Evolutionary conservation across 2,329 filamentous ascomycete genomes (phyloP).

Genomic region (Fusarium scirpi): DNA sequence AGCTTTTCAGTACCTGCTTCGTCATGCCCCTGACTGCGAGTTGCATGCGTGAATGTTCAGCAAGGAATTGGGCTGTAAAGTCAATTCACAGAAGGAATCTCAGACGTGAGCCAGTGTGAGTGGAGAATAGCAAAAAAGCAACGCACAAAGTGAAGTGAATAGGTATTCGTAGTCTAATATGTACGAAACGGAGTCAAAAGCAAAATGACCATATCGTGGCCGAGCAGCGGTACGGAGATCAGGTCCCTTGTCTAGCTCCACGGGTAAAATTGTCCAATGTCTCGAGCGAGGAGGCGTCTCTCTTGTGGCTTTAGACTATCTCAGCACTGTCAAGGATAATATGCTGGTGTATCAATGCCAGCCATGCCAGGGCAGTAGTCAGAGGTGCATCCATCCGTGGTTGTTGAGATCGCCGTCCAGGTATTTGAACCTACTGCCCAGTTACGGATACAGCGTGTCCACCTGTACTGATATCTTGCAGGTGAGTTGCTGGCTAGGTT

Average conservation of each 20-base stretch:
- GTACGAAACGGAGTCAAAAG: constrained; percentile 13
- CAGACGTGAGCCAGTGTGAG: constrained; percentile 8
- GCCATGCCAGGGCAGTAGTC: not conserved
- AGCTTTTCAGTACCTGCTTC: not conserved
- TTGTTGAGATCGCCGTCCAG: constrained; percentile 1
- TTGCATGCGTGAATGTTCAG: not conserved
- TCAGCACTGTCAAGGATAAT: constrained; percentile 27
- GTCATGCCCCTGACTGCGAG: too few species aligned
- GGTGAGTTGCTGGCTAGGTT: constrained; percentile 3
- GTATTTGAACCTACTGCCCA: not conserved
- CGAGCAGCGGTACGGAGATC: constrained; percentile 16
- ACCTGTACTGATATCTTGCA: not conserved
- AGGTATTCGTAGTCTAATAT: not conserved
- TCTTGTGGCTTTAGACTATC: constrained; percentile 7
- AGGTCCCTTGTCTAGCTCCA: constrained; percentile 20
- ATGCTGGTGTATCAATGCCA: not conserved
- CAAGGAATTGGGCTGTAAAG: constrained; percentile 27
- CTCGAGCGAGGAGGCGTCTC: constrained; percentile 8
- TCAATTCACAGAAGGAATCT: constrained; percentile 30
- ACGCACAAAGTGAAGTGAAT: constrained; percentile 7
- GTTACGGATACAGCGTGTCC: not conserved
- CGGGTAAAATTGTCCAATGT: constrained; percentile 11
- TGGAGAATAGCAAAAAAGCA: constrained; percentile 18
- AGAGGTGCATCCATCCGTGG: constrained; percentile 30
- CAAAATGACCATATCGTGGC: constrained; percentile 6